phyloP scores from a whole-genome alignment of 2,329 filamentous ascomycete genomes.

The Fusarium verrucosum region DNA sequence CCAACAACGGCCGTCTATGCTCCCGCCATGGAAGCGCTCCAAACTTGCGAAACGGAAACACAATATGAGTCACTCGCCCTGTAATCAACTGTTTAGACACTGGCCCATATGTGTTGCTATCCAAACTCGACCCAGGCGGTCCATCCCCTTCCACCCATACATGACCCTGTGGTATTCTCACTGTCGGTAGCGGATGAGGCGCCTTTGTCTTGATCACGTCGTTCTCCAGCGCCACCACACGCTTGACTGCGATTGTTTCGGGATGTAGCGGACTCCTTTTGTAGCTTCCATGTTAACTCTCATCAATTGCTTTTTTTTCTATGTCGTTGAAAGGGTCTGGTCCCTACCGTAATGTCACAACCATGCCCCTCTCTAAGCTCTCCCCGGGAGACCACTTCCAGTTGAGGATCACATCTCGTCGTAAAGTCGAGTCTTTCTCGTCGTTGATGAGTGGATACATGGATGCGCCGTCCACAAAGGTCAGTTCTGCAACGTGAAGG shows the following conservation, averaged over 20 bases:
- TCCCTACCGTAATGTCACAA: constrained; percentile 76
- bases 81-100: constrained; percentile 78
- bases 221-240: constrained; percentile 82
- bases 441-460: constrained; percentile 84
- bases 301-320: neutral
- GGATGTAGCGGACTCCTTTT: constrained; percentile 75
- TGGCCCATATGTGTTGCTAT: constrained; percentile 92
- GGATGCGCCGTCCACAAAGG: constrained; percentile 67
- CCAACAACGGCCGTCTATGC: constrained; percentile 48
- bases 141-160: constrained; percentile 97
- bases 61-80: constrained; percentile 75
- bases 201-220: constrained; percentile 75
- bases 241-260: constrained; percentile 77
- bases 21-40: constrained; percentile 68
- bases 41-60: constrained; percentile 73
- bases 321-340: neutral
- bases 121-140: constrained; percentile 71
- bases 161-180: constrained; percentile 81
- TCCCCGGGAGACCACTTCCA: constrained; percentile 67
- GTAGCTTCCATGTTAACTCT: constrained; percentile 4
- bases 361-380: constrained; percentile 73
- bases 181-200: constrained; percentile 64
- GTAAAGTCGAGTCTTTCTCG: constrained; percentile 65
- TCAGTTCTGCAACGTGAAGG: constrained; percentile 66
- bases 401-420: constrained; percentile 65